These are phyloP conservation scores for Marasmius fiardii DNA, from an alignment of 1,284 basidiomycete genomes.

Conservation along the genomic window DNA sequence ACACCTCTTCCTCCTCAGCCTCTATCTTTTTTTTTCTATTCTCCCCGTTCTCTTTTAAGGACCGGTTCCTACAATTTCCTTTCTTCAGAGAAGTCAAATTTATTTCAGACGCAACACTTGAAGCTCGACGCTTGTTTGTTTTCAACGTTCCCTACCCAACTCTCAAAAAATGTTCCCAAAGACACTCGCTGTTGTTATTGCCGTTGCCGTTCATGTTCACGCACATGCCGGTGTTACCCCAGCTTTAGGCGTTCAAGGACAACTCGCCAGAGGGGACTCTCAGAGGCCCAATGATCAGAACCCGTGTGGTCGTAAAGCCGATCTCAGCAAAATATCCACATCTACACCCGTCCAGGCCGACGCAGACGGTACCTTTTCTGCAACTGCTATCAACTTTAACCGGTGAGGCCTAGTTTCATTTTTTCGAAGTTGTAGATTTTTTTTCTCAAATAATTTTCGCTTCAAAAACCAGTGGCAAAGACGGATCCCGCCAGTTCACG, in stretches of 20 bases:
- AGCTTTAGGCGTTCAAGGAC: slow-evolving; percentile 43
- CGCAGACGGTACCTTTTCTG: slow-evolving; percentile 39
- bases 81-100: slow-evolving; percentile 6
- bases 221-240: slow-evolving; percentile 47
- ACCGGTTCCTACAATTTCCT: slow-evolving; percentile 10
- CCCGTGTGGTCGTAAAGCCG: slow-evolving; percentile 45
- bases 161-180: slow-evolving; percentile 31
- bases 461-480: slow-evolving; percentile 36
- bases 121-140: too few relatives aligned
- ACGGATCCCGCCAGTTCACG: slow-evolving; percentile 49
- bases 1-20: not conserved
- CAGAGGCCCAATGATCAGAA: slow-evolving; percentile 36
- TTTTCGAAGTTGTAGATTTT: not conserved
- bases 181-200: slow-evolving; percentile 28
- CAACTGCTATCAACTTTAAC: slow-evolving; percentile 48
- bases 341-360: slow-evolving; percentile 38
- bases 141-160: too few relatives aligned
- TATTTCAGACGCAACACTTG: not conserved
- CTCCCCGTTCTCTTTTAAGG: not conserved
- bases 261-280: slow-evolving; percentile 38
- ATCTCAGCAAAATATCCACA: slow-evolving; percentile 40
- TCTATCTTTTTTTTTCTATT: not conserved
- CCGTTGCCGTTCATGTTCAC: slow-evolving; percentile 30
- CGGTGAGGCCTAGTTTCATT: slow-evolving; percentile 27
- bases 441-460: too few relatives aligned